Conservation (phyloP, 225 moss, liverwort and hornwort genomes). For the Takakia lepidozioides region DNA sequence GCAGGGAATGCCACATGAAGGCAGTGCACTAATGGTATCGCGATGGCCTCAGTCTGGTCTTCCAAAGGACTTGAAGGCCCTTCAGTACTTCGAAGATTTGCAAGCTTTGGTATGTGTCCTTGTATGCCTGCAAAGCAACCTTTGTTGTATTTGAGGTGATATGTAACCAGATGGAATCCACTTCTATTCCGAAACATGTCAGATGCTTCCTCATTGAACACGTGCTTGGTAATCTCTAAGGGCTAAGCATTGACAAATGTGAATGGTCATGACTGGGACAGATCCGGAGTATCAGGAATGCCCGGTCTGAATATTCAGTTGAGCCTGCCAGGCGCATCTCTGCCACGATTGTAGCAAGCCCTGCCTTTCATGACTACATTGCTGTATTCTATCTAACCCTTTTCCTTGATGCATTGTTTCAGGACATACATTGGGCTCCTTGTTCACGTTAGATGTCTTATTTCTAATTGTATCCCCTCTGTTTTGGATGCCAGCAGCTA, state of each 20-base stretch:
- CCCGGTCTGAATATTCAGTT: slow-evolving; percentile 74
- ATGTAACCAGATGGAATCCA: too few relatives aligned
- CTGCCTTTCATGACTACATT: slow-evolving; percentile 32
- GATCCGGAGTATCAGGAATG: slow-evolving; percentile 78
- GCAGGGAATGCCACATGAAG: slow-evolving; percentile 85
- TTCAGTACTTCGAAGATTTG: slow-evolving; percentile 64
- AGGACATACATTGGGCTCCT: too few relatives aligned
- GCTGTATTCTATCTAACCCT: slow-evolving; percentile 19
- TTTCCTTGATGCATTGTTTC: too few relatives aligned
- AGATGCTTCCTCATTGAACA: too few relatives aligned
- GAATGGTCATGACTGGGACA: slow-evolving; percentile 13
- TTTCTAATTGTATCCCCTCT: too few relatives aligned
- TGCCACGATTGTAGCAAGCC: slow-evolving; percentile 61
- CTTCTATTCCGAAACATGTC: too few relatives aligned
- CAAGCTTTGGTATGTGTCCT: slow-evolving; percentile 50
- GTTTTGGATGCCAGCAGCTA: too few relatives aligned
- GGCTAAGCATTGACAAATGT: background rate
- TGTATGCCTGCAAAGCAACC: too few relatives aligned
- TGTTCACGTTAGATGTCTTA: too few relatives aligned
- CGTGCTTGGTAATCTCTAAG: too few relatives aligned
- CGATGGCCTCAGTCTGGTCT: slow-evolving; percentile 60
- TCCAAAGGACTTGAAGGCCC: slow-evolving; percentile 51
- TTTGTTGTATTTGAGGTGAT: too few relatives aligned
- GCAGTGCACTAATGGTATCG: slow-evolving; percentile 59
- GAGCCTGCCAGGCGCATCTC: slow-evolving; percentile 81